Percentiles rank a stretch among this genome's conserved stretches.
Evolutionary conservation across 768 basidiomycete genomes (phyloP).

Genomic region (Naganishia vishniacii): DNA sequence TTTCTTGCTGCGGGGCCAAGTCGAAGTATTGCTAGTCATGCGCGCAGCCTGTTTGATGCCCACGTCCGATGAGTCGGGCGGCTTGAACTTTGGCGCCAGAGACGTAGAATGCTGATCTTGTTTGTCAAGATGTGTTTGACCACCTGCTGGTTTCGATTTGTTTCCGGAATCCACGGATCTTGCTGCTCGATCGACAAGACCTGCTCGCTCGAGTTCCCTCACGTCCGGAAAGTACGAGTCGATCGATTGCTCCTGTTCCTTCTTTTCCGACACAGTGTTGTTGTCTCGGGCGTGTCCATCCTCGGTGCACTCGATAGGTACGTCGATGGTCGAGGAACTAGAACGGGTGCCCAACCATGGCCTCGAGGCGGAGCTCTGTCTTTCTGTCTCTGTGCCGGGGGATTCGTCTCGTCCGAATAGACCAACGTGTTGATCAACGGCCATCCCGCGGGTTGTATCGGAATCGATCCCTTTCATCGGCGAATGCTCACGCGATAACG

Average conservation of each 20-base stretch:
- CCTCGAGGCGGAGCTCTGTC: background rate
- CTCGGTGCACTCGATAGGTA: background rate
- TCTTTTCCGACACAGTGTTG: background rate
- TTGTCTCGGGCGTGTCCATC: background rate
- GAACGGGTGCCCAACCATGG: background rate
- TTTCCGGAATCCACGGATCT: no score
- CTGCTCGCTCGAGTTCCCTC: background rate
- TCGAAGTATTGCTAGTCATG: background rate
- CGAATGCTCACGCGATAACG: no score
- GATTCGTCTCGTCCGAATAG: background rate
- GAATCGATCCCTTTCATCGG: background rate
- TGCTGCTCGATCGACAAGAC: background rate
- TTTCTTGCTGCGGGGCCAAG: slow-evolving; percentile 10
- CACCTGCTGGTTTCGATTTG: background rate
- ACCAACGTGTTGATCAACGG: background rate
- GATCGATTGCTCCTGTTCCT: background rate
- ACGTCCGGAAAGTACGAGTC: slow-evolving; percentile 10
- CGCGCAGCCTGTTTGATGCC: background rate
- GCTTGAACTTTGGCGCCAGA: background rate
- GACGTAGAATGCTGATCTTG: no score
- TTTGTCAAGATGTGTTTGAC: no score
- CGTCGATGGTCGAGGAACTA: slow-evolving; percentile 9
- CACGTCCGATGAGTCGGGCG: background rate
- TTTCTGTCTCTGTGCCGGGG: background rate
- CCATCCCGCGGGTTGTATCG: background rate